A percentile compares a stretch with the other conserved stretches of the same genome.
Conservation (phyloP, 2,329 filamentous ascomycete species). For the Fonsecaea nubica region DNA sequence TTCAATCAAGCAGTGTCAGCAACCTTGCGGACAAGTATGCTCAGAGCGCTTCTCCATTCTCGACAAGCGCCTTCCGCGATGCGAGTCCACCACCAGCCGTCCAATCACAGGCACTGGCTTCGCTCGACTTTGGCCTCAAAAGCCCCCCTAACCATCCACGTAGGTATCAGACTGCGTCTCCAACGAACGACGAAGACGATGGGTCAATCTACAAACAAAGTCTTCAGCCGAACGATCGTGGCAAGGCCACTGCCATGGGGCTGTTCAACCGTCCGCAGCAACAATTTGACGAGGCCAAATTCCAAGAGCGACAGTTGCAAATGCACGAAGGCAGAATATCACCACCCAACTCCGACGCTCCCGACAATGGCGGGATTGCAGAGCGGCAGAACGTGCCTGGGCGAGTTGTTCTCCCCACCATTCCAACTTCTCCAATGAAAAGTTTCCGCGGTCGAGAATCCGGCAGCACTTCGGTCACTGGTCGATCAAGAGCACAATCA, state of each 20-base stretch:
- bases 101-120: slow-evolving; percentile 41
- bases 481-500: slow-evolving; percentile 32
- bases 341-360: slow-evolving; percentile 47
- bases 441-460: slow-evolving; percentile 14
- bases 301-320: slow-evolving; percentile 79
- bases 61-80: slow-evolving; percentile 41
- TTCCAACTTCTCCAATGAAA: slow-evolving; percentile 24
- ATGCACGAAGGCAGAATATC: slow-evolving; percentile 77
- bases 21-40: slow-evolving; percentile 65
- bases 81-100: slow-evolving; percentile 54
- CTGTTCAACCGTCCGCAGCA: slow-evolving; percentile 75
- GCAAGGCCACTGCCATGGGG: slow-evolving; percentile 79
- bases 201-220: slow-evolving; percentile 64
- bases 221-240: slow-evolving; percentile 76
- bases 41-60: slow-evolving; percentile 44
- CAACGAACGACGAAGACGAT: slow-evolving; percentile 63
- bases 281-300: slow-evolving; percentile 84
- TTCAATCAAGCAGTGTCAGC: slow-evolving; percentile 64
- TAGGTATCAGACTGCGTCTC: slow-evolving; percentile 37
- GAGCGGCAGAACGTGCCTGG: slow-evolving; percentile 36
- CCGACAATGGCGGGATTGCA: slow-evolving; percentile 31
- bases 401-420: slow-evolving; percentile 12
- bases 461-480: slow-evolving; percentile 11
- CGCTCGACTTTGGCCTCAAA: slow-evolving; percentile 37
- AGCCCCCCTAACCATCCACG: slow-evolving; percentile 19